These are phyloP conservation scores for Capsella rubella DNA, from an alignment of 441 rosid species.

Conservation along the genomic window DNA sequence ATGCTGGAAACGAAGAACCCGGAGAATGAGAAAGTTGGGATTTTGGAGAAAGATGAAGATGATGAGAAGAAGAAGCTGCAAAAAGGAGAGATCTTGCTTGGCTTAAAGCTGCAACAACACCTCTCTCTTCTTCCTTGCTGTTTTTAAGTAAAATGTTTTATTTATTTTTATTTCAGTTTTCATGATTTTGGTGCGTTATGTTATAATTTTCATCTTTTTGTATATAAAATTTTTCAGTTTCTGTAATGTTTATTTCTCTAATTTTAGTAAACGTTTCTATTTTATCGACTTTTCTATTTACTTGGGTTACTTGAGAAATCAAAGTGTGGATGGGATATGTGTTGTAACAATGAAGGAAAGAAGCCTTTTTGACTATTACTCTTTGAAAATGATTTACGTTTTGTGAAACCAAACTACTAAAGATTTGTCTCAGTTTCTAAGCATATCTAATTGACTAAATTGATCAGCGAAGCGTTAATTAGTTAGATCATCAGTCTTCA, in stretches of 20 bases:
- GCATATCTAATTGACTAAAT: neutral
- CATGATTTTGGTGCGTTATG: slow-evolving; percentile 34
- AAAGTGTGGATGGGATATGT: slow-evolving; percentile 24
- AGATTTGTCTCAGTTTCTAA: neutral
- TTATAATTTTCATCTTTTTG: neutral
- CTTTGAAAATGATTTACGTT: neutral
- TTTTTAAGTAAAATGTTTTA: neutral
- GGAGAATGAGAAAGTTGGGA: slow-evolving; percentile 14
- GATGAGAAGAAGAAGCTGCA: slow-evolving; percentile 11
- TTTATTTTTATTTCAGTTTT: neutral
- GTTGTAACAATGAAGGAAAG: slow-evolving; percentile 31
- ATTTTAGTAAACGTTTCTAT: neutral
- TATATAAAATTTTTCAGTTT: neutral
- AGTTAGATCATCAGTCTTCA: too few species aligned
- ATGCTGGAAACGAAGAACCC: slow-evolving; percentile 31
- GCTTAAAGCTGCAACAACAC: slow-evolving; percentile 31
- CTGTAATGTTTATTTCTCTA: slow-evolving; percentile 5
- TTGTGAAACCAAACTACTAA: neutral
- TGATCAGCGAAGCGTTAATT: neutral
- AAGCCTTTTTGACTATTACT: slow-evolving; percentile 21
- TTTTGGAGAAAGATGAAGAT: slow-evolving; percentile 18
- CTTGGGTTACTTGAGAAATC: slow-evolving; percentile 16
- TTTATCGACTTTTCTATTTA: slow-evolving; percentile 7
- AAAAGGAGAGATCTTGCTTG: slow-evolving; percentile 42
- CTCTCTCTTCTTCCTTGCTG: neutral